phyloP scores from a whole-genome alignment of 495 filamentous ascomycete genomes.

The Aspergillus carlsbadensis region DNA sequence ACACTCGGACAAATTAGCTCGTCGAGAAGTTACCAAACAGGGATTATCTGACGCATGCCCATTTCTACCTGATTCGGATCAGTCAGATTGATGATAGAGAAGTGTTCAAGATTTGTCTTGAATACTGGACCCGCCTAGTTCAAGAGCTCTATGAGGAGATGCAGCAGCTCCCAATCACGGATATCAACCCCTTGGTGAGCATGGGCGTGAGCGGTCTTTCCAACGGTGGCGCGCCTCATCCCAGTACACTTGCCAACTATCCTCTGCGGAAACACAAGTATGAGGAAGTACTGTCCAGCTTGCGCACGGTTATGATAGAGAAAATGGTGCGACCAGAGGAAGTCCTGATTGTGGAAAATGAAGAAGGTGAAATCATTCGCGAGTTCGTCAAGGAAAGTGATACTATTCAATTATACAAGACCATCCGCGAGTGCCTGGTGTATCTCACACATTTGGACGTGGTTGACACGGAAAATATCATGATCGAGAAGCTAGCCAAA shows the following conservation, averaged over 20 bases:
- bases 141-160: conserved; percentile 98
- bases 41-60: conserved; percentile 90
- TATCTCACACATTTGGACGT: conserved; percentile 98
- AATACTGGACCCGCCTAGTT: conserved; percentile 99
- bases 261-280: conserved; percentile 98
- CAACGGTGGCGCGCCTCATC: conserved; percentile 82
- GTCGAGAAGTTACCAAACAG: conserved; percentile 93
- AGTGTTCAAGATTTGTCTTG: conserved; percentile 98
- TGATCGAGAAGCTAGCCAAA: conserved; percentile 94
- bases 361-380: conserved; percentile 97
- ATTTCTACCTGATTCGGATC: conserved; percentile 97
- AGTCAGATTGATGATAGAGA: conserved; percentile 98
- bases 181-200: conserved; percentile 82
- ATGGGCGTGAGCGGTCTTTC: conserved; percentile 69
- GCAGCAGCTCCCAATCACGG: conserved; percentile 88
- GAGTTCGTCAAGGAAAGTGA: conserved; percentile 99
- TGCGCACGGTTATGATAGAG: conserved; percentile 98
- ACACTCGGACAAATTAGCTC: conserved; percentile 53
- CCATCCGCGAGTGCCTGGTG: conserved; percentile 93
- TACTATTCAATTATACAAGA: conserved; percentile 99
- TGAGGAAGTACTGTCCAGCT: conserved; percentile 84
- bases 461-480: conserved; percentile 94
- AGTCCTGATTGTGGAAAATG: conserved; percentile 98
- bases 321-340: conserved; percentile 99
- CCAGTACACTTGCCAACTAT: conserved; percentile 75